Percentiles rank a stretch among this genome's conserved stretches.
Evolutionary conservation across 306 rosid genomes (phyloP).

Genomic region (Potentilla sterilis): DNA sequence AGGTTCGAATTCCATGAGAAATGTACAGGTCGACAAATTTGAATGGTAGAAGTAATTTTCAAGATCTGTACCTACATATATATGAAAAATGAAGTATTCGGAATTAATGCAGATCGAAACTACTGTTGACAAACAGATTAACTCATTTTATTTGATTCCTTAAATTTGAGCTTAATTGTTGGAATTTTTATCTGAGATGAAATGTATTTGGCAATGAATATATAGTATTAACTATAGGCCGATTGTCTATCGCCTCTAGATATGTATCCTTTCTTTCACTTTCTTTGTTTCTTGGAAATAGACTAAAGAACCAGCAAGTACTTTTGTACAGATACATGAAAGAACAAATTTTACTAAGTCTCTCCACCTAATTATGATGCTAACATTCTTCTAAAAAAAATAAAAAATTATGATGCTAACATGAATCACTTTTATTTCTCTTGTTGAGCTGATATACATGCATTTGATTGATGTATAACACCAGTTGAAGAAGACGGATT

Average conservation of each 20-base stretch:
- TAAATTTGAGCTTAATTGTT: neutral
- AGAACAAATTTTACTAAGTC: neutral
- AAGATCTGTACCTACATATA: neutral
- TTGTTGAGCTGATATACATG: neutral
- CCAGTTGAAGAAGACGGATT: neutral
- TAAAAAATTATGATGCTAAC: no score
- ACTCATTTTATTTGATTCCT: neutral
- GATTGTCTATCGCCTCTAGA: neutral
- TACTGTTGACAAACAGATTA: neutral
- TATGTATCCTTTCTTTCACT: neutral
- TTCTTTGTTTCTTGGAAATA: no score
- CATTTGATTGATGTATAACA: no score
- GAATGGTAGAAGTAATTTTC: neutral
- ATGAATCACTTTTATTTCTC: neutral
- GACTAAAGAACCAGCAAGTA: neutral
- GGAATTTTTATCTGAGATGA: neutral
- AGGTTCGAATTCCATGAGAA: constrained; percentile 58
- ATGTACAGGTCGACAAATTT: neutral
- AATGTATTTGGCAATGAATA: neutral
- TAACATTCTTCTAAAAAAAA: no score
- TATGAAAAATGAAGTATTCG: neutral
- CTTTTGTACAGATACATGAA: neutral
- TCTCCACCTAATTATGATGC: no score
- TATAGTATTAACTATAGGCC: no score
- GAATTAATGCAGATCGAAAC: neutral